phyloP scores from a whole-genome alignment of 495 filamentous ascomycete genomes.

The Sporormia fimetaria region DNA sequence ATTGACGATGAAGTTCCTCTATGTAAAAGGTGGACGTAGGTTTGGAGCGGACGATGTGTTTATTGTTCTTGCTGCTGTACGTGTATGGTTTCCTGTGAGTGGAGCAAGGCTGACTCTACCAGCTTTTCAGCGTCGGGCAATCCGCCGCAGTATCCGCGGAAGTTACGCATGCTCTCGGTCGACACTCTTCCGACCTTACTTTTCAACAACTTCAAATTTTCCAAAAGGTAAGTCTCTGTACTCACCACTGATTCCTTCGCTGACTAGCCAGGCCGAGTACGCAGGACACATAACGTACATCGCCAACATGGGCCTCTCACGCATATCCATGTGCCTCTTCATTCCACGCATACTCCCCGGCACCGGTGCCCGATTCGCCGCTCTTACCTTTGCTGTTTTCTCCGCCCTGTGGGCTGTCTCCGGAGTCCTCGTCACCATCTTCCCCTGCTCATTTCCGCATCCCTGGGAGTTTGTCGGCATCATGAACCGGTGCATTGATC shows the following conservation, averaged over 20 bases:
- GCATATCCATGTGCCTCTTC: slow-evolving; percentile 19
- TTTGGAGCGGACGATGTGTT: slow-evolving; percentile 15
- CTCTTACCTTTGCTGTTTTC: slow-evolving; percentile 11
- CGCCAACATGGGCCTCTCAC: slow-evolving; percentile 19
- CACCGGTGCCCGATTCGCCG: not conserved
- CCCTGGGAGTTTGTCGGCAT: slow-evolving; percentile 10
- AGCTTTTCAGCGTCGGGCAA: slow-evolving; percentile 20
- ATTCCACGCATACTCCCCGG: slow-evolving; percentile 19
- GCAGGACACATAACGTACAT: slow-evolving; percentile 18
- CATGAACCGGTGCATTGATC: slow-evolving; percentile 8
- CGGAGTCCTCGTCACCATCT: slow-evolving; percentile 37
- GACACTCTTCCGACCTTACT: slow-evolving; percentile 1
- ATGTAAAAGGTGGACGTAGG: slow-evolving; percentile 1
- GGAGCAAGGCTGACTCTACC: not conserved
- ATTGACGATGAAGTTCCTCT: slow-evolving; percentile 14
- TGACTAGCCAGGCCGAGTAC: slow-evolving; percentile 16
- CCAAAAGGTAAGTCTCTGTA: slow-evolving; percentile 7
- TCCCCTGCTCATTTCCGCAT: slow-evolving; percentile 27
- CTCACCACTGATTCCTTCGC: not conserved
- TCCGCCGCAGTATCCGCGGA: slow-evolving; percentile 11
- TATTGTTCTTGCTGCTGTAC: slow-evolving; percentile 17
- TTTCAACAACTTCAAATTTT: slow-evolving; percentile 5
- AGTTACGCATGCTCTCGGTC: slow-evolving; percentile 7
- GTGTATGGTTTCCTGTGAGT: not conserved
- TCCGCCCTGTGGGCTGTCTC: slow-evolving; percentile 22